Conservation (phyloP, 352 stramenopile genomes). For the Globisporangium megalacanthum region DNA sequence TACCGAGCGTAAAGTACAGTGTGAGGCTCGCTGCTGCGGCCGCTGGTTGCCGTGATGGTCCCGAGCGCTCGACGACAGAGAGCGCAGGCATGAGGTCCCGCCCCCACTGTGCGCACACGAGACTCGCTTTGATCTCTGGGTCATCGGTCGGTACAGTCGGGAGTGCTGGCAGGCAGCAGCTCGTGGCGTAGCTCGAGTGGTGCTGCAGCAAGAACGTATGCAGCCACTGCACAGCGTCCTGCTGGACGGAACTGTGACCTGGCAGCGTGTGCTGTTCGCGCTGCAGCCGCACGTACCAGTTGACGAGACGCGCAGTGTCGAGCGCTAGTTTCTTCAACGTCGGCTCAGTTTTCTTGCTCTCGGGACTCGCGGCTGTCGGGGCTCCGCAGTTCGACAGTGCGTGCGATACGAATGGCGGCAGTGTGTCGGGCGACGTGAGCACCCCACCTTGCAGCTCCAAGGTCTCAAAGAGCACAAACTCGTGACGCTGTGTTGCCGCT, state of each 20-base stretch:
- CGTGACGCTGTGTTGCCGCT: slow-evolving; percentile 31
- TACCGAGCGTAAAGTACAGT: slow-evolving; percentile 62
- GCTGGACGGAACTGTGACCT: slow-evolving; percentile 18
- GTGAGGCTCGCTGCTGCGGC: slow-evolving; percentile 13
- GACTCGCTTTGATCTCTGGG: slow-evolving; percentile 51
- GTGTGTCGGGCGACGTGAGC: slow-evolving; percentile 33
- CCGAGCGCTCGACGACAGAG: neutral
- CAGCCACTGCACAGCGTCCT: slow-evolving; percentile 32
- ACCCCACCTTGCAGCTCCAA: slow-evolving; percentile 50
- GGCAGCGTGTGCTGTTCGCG: slow-evolving; percentile 44
- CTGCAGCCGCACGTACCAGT: slow-evolving; percentile 54
- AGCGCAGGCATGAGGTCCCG: slow-evolving; percentile 52
- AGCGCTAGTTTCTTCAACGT: slow-evolving; percentile 7
- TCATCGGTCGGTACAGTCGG: slow-evolving; percentile 34
- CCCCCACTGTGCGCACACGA: slow-evolving; percentile 57
- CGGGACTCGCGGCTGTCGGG: neutral
- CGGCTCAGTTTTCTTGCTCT: slow-evolving; percentile 1
- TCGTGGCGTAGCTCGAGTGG: slow-evolving; percentile 48
- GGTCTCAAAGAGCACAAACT: slow-evolving; percentile 48
- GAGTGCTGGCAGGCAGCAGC: slow-evolving; percentile 43
- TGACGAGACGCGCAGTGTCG: slow-evolving; percentile 33
- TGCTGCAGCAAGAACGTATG: slow-evolving; percentile 56
- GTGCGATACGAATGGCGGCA: slow-evolving; percentile 34
- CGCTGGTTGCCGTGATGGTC: slow-evolving; percentile 4
- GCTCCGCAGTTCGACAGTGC: slow-evolving; percentile 14